Base-by-base conservation (phyloP, 306 rosid species). In the Prunus campanulata region DNA sequence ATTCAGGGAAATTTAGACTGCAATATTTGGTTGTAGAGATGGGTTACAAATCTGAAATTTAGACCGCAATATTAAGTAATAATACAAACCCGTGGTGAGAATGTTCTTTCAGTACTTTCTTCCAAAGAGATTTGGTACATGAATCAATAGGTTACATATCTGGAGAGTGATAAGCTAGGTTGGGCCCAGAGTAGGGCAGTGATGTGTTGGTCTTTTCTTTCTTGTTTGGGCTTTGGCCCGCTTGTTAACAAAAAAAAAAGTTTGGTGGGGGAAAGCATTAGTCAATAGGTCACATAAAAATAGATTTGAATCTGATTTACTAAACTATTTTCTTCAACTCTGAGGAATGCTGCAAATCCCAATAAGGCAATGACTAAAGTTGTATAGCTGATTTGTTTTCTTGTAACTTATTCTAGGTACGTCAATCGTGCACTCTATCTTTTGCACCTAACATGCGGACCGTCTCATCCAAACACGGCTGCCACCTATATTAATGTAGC, bases 401-500 rank as follows among this genome's bases (percentile, higher is more conserved):
- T 59, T 71, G 19, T 71, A 48, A 18, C 22, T 71, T 62, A 20
- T 16, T 79, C 54, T 77, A 94, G 98, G 95, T 94, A 94, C 68
- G 98, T 95, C 78, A 92, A 90, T 77, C 97, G 98, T 56, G 98
- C 98, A 13, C 60, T 95, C 80, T 95, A 92, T 79, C 98, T 95
- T 83, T 79, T 95, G 87, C 98, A 95, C 86, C 80, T 95, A 66
- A 95, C 97, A 7, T 95, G 97, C 70, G 98, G 98, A 74, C 98
- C 98, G 35, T 95, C 98, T 77, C 98, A 95, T 90, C 98, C 98
- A 75, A 95, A 95, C 84, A 95, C 98, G 61, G 98, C 98, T 78
- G 98, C 98, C 51, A 95, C 98, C 48, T 95, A 95, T 83, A 95
- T 95, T 64, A 95, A 95, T 74, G 97, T 95, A 65, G 98, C 98